These are phyloP conservation scores for Hygrocybe punicea DNA, from an alignment of 768 basidiomycete species.

Conservation along the genomic window DNA sequence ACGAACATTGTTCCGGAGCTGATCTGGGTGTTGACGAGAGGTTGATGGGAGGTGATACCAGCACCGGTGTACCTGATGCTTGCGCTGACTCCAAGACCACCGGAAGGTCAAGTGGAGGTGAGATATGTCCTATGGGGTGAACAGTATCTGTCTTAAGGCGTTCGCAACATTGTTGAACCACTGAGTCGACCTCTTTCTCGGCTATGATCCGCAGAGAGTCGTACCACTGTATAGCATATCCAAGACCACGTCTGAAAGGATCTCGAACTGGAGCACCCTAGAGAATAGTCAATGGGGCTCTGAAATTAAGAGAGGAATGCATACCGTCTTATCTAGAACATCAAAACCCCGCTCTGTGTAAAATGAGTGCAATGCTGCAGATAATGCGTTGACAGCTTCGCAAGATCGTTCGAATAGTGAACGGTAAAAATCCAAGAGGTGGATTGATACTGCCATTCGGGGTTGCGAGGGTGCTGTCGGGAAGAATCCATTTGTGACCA, in stretches of 20 bases:
- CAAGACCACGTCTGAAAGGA: constrained; percentile 28
- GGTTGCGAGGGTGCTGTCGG: constrained; percentile 27
- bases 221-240: constrained; percentile 30
- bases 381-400: constrained; percentile 32
- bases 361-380: constrained; percentile 26
- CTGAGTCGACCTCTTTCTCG: constrained; percentile 13
- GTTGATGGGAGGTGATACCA: not conserved
- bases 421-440: constrained; percentile 32
- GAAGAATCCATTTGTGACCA: constrained; percentile 33
- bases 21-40: too few species aligned
- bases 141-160: not conserved
- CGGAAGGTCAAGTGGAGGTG: not conserved
- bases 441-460: constrained; percentile 26
- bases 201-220: constrained; percentile 17
- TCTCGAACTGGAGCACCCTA: constrained; percentile 26
- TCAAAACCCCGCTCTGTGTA: constrained; percentile 28
- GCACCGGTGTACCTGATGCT: not conserved
- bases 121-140: not conserved
- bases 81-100: not conserved
- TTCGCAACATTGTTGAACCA: not conserved
- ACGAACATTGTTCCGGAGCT: constrained; percentile 1
- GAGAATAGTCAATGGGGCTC: not conserved
- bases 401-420: constrained; percentile 37
- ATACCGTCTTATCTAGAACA: constrained; percentile 16
- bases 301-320: not conserved